Evolutionary conservation across 1,284 basidiomycete species (phyloP).

Genomic region (Xanthoconium separans): DNA sequence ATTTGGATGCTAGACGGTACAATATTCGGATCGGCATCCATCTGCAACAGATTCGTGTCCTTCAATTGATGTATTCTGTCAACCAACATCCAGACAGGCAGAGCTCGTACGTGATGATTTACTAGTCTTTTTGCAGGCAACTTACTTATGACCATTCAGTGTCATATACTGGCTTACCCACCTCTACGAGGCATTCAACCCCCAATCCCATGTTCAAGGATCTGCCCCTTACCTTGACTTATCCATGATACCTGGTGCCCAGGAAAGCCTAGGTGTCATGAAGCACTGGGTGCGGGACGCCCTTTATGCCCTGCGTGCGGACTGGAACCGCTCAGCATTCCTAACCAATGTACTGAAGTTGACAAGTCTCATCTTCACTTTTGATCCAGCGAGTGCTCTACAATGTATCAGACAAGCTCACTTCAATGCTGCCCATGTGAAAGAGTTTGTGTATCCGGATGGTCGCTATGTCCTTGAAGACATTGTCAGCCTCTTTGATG

Average conservation of each 20-base stretch:
- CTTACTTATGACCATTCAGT: background rate
- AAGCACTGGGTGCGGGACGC: slow-evolving; percentile 41
- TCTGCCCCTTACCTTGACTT: slow-evolving; percentile 34
- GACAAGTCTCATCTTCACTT: slow-evolving; percentile 28
- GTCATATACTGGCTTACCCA: slow-evolving; percentile 34
- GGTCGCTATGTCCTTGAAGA: slow-evolving; percentile 37
- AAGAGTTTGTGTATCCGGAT: slow-evolving; percentile 12
- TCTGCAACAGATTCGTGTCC: slow-evolving; percentile 48
- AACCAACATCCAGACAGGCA: slow-evolving; percentile 11
- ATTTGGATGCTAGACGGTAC: slow-evolving; percentile 35
- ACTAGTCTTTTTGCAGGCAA: background rate
- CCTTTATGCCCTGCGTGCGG: slow-evolving; percentile 29
- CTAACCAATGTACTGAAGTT: slow-evolving; percentile 35
- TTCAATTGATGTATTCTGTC: slow-evolving; percentile 32
- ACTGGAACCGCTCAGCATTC: slow-evolving; percentile 15
- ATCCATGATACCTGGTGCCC: slow-evolving; percentile 37
- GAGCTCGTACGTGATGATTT: slow-evolving; percentile 19
- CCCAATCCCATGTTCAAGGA: slow-evolving; percentile 39
- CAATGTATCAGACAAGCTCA: slow-evolving; percentile 17
- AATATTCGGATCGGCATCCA: slow-evolving; percentile 42
- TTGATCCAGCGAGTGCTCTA: slow-evolving; percentile 29
- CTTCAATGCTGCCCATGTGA: background rate
- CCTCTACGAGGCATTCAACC: slow-evolving; percentile 42
- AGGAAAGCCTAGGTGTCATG: slow-evolving; percentile 35
- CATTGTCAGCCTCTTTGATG: slow-evolving; percentile 26